Percentiles rank a stretch among this genome's conserved stretches.
These are phyloP conservation scores for Porphyridium purpureum DNA, from an alignment of 23 red algal genomes.

Conservation along the genomic window DNA sequence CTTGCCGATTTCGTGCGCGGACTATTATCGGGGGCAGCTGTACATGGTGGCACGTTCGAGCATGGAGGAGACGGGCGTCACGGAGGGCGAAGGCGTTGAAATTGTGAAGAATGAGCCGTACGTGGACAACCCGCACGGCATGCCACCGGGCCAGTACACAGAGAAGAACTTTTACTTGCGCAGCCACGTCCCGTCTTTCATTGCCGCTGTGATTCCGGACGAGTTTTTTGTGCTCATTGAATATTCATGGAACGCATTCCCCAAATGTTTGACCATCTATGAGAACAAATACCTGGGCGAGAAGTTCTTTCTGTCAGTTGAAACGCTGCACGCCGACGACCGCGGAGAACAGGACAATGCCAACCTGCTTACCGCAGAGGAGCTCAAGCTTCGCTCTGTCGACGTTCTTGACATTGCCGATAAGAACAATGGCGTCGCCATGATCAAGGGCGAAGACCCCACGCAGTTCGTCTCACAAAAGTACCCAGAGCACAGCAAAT, in stretches of 20 bases:
- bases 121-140: conserved; percentile 25
- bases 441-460: conserved; percentile 35
- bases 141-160: conserved; percentile 74
- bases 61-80: conserved; percentile 35
- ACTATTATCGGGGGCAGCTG: conserved; percentile 27
- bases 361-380: conserved; percentile 16
- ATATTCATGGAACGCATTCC: conserved; percentile 74
- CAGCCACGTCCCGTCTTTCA: conserved; percentile 42
- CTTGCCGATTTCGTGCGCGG: not conserved
- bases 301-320: conserved; percentile 39
- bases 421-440: conserved; percentile 1
- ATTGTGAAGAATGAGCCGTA: conserved; percentile 66
- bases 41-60: conserved; percentile 67
- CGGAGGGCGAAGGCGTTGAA: conserved; percentile 50
- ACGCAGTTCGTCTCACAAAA: conserved; percentile 21
- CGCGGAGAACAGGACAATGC: conserved; percentile 27
- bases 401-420: conserved; percentile 40
- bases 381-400: conserved; percentile 32
- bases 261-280: conserved; percentile 33
- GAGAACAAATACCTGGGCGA: conserved; percentile 53
- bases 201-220: conserved; percentile 43
- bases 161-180: conserved; percentile 17
- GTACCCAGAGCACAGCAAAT: conserved; percentile 5
- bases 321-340: conserved; percentile 48
- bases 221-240: conserved; percentile 26